Conservation (phyloP, 129 eudicot genomes). For the Tanacetum coccineum region DNA sequence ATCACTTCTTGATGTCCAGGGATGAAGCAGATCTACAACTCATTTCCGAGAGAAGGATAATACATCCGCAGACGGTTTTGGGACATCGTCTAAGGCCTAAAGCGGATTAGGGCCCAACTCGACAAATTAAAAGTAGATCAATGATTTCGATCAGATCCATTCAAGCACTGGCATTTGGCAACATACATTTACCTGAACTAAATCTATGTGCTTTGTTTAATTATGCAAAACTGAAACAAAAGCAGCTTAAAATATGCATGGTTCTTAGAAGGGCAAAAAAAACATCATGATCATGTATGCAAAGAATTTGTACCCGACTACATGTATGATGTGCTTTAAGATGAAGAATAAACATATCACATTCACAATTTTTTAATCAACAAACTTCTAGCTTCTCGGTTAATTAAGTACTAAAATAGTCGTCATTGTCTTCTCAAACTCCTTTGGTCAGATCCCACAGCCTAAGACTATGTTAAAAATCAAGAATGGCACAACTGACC, state of each 20-base stretch:
- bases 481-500: constrained; percentile 1
- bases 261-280: not conserved
- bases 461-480: constrained; percentile 7
- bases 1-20: too few relatives aligned
- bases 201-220: not conserved
- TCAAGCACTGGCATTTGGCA: too few relatives aligned
- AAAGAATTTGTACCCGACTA: constrained; percentile 1
- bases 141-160: too few relatives aligned
- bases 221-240: not conserved
- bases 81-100: too few relatives aligned
- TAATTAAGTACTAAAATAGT: constrained; percentile 14
- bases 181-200: too few relatives aligned
- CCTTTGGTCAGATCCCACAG: constrained; percentile 11
- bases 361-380: not conserved
- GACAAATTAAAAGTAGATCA: too few relatives aligned
- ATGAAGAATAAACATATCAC: not conserved
- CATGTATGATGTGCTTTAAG: not conserved
- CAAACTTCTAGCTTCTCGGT: not conserved
- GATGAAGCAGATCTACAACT: too few relatives aligned
- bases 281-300: constrained; percentile 8
- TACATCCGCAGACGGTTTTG: too few relatives aligned
- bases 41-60: too few relatives aligned
- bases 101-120: too few relatives aligned
- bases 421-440: constrained; percentile 15
- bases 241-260: not conserved